phyloP scores from a whole-genome alignment of 345 rosid genomes.

The Brassica juncea region DNA sequence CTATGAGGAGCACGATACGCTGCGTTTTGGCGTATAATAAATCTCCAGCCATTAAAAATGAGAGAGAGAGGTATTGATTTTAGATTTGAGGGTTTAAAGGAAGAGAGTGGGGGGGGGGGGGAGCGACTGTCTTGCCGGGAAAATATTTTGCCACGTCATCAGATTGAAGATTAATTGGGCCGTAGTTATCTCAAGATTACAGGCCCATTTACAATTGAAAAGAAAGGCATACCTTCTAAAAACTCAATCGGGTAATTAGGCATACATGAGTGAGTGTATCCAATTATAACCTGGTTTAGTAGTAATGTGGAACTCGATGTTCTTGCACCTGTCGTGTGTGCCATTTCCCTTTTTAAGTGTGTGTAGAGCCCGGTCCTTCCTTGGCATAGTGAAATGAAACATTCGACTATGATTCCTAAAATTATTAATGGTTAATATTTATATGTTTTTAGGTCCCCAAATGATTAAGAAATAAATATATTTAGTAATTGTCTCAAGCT shows the following conservation, averaged over 20 bases:
- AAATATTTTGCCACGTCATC: constrained; percentile 3
- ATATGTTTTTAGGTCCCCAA: too few relatives aligned
- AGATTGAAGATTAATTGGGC: neutral
- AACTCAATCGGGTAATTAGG: too few relatives aligned
- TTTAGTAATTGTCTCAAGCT: too few relatives aligned
- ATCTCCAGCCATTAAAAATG: constrained; percentile 45
- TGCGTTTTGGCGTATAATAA: constrained; percentile 60
- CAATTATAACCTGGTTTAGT: neutral
- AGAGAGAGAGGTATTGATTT: neutral
- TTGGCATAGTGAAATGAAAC: too few relatives aligned
- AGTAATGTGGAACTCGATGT: constrained; percentile 24
- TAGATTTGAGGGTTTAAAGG: constrained; percentile 10
- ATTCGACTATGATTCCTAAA: too few relatives aligned
- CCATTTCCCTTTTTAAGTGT: too few relatives aligned
- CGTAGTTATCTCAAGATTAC: neutral
- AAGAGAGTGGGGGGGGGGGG: neutral
- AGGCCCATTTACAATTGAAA: neutral
- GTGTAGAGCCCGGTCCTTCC: too few relatives aligned
- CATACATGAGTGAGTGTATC: too few relatives aligned
- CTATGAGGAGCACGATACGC: constrained; percentile 75
- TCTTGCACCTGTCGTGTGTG: too few relatives aligned
- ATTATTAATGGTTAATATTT: too few relatives aligned
- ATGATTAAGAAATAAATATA: too few relatives aligned
- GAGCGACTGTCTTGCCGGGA: constrained; percentile 35
- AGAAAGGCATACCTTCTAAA: neutral